These are phyloP conservation scores for Aureobasidium sp. DNA, from an alignment of 2,329 filamentous ascomycete genomes.

Conservation along the genomic window DNA sequence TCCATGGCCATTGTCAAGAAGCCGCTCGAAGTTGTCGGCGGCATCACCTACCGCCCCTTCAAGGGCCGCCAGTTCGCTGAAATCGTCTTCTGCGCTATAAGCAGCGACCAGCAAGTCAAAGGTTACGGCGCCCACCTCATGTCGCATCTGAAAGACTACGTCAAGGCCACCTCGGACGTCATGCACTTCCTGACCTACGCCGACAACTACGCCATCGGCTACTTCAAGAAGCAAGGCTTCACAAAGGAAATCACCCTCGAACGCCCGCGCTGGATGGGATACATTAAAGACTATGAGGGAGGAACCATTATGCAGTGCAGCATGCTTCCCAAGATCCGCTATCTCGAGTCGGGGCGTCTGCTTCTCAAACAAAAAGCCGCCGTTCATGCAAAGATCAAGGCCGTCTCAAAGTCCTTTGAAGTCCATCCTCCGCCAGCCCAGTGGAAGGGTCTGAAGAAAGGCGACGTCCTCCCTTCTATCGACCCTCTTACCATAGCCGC, in stretches of 20 bases:
- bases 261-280: constrained; percentile 92
- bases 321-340: constrained; percentile 91
- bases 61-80: constrained; percentile 88
- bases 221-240: constrained; percentile 98
- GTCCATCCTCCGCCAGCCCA: constrained; percentile 78
- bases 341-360: constrained; percentile 89
- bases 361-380: constrained; percentile 94
- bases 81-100: constrained; percentile 98
- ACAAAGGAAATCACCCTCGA: constrained; percentile 97
- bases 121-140: constrained; percentile 97
- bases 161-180: constrained; percentile 90
- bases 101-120: constrained; percentile 96
- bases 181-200: constrained; percentile 99
- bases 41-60: constrained; percentile 94
- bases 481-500: constrained; percentile 81
- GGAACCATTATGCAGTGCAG: constrained; percentile 99
- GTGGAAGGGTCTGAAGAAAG: constrained; percentile 60
- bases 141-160: constrained; percentile 96
- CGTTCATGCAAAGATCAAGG: constrained; percentile 88
- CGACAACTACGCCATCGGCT: constrained; percentile 97
- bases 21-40: constrained; percentile 49
- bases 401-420: constrained; percentile 81
- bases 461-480: constrained; percentile 54
- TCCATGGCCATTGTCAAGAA: constrained; percentile 98
- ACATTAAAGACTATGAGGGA: constrained; percentile 99